These are phyloP conservation scores for Cadophora malorum DNA, from an alignment of 2,329 filamentous ascomycete species.

Conservation along the genomic window DNA sequence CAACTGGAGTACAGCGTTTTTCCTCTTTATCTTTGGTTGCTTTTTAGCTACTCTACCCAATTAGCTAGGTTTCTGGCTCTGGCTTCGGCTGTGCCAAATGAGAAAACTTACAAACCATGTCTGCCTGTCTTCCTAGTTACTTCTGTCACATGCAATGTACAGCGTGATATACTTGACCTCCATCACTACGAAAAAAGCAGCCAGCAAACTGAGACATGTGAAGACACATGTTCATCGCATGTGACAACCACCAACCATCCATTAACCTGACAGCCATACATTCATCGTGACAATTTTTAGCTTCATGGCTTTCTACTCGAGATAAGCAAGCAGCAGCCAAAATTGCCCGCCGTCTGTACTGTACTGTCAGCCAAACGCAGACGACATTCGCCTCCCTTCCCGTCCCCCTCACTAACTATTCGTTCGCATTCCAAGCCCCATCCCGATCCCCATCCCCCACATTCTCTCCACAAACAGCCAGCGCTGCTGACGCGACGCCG, in stretches of 20 bases:
- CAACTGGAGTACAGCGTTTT: constrained; percentile 5
- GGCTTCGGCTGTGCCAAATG: background rate
- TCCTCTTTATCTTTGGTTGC: background rate
- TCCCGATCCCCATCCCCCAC: constrained; percentile 1
- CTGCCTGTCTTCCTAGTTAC: background rate
- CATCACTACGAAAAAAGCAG: background rate
- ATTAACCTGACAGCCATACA: background rate
- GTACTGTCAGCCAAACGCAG: too few relatives aligned
- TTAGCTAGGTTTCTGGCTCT: background rate
- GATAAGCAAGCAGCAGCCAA: background rate
- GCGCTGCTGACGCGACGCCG: background rate
- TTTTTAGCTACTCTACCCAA: background rate
- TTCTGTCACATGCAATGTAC: constrained; percentile 7
- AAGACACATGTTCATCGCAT: background rate
- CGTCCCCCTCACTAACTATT: too few relatives aligned
- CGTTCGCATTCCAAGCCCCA: background rate
- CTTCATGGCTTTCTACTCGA: background rate
- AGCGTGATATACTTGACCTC: background rate
- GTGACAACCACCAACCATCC: background rate
- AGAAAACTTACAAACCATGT: background rate
- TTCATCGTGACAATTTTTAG: background rate
- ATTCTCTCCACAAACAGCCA: background rate
- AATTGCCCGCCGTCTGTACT: too few relatives aligned
- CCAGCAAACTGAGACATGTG: background rate
- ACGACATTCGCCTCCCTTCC: too few relatives aligned